These are phyloP conservation scores for Calonectria hawksworthii DNA, from an alignment of 2,329 filamentous ascomycete species.

Conservation along the genomic window DNA sequence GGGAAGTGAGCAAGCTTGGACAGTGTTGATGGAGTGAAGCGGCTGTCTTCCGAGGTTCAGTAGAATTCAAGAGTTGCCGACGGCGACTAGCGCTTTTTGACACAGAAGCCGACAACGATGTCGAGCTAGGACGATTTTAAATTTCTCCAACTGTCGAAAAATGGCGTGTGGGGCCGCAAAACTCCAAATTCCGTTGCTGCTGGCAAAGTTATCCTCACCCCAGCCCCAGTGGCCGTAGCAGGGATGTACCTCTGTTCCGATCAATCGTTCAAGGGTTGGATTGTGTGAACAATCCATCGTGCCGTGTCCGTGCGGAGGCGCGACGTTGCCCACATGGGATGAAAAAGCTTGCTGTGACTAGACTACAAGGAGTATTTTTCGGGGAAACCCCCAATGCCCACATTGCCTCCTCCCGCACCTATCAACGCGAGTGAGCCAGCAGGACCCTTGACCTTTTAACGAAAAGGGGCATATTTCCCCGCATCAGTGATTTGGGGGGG, in stretches of 20 bases:
- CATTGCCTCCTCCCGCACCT: neutral
- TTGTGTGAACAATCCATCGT: neutral
- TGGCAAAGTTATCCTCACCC: too few relatives aligned
- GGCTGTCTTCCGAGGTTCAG: neutral
- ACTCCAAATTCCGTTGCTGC: too few relatives aligned
- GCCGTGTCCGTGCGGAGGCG: neutral
- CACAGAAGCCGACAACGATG: neutral
- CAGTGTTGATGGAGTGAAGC: neutral
- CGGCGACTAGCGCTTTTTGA: too few relatives aligned
- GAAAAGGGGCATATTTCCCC: neutral
- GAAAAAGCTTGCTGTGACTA: neutral
- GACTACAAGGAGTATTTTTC: neutral
- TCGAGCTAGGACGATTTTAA: neutral
- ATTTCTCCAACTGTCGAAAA: constrained; percentile 6
- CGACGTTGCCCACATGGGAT: neutral
- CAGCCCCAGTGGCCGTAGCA: too few relatives aligned
- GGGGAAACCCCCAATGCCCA: neutral
- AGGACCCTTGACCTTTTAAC: neutral
- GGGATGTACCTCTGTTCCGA: too few relatives aligned
- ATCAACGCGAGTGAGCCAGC: neutral
- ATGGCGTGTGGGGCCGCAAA: neutral
- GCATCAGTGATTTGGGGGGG: neutral
- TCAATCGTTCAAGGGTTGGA: too few relatives aligned
- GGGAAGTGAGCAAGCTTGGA: neutral
- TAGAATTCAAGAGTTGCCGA: neutral